Conservation (phyloP, 2,329 filamentous ascomycete species). For the Ciborinia camelliae region DNA sequence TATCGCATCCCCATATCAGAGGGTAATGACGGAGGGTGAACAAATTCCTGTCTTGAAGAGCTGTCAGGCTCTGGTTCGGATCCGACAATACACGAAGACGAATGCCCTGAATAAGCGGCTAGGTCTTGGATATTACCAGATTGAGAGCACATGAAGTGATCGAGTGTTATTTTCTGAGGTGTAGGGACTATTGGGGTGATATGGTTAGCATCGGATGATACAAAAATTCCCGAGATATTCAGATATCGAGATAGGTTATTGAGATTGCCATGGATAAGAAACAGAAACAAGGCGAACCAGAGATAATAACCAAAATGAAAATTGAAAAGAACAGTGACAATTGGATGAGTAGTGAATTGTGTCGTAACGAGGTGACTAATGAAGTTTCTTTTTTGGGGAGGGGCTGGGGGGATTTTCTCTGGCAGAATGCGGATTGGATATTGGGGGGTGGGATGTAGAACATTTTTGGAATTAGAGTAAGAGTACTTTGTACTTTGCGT, state of each 20-base stretch:
- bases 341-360: conserved; percentile 7
- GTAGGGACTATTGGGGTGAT: conserved; percentile 29
- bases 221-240: conserved; percentile 4
- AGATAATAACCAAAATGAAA: background rate
- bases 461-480: conserved; percentile 12
- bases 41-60: conserved; percentile 37
- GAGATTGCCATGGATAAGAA: conserved; percentile 18
- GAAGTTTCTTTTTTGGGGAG: background rate
- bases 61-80: conserved; percentile 38
- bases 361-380: background rate
- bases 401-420: background rate
- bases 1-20: conserved; percentile 39
- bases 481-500: conserved; percentile 11
- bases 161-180: conserved; percentile 30
- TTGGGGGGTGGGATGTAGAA: background rate
- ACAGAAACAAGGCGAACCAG: conserved; percentile 5
- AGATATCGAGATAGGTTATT: conserved; percentile 15
- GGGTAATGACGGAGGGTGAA: conserved; percentile 30
- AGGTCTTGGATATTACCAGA: conserved; percentile 38
- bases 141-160: conserved; percentile 40
- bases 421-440: background rate
- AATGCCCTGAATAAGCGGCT: conserved; percentile 35
- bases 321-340: conserved; percentile 14
- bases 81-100: conserved; percentile 36
- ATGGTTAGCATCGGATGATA: conserved; percentile 26